Conservation (phyloP, 139 green algal genomes). For the Diplosphaera chodatii region DNA sequence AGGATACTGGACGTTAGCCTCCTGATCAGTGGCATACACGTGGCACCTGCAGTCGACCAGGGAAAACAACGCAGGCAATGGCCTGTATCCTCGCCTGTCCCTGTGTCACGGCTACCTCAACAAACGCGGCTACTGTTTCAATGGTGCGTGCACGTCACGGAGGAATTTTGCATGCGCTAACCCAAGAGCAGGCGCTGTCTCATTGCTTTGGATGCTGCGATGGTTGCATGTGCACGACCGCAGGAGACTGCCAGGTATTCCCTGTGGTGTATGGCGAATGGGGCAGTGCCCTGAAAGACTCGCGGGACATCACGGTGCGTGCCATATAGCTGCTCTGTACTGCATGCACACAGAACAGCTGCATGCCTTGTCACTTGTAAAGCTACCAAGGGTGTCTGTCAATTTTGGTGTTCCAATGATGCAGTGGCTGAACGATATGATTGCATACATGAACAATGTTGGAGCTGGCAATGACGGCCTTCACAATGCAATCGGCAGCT, state of each 20-base stretch:
- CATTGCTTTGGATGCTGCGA: not conserved
- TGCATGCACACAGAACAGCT: too few relatives aligned
- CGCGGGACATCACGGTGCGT: too few relatives aligned
- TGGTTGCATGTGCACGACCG: too few relatives aligned
- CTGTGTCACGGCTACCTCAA: constrained; percentile 31
- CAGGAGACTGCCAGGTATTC: constrained; percentile 28
- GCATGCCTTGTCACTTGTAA: too few relatives aligned
- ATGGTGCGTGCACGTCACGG: not conserved
- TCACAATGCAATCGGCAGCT: not conserved
- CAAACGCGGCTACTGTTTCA: constrained; percentile 29
- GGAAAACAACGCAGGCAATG: not conserved
- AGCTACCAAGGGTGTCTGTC: too few relatives aligned
- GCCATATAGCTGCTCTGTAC: too few relatives aligned
- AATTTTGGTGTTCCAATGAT: too few relatives aligned
- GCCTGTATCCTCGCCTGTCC: constrained; percentile 12
- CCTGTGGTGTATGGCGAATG: constrained; percentile 35
- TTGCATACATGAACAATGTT: not conserved
- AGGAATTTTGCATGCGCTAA: not conserved
- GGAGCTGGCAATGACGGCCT: not conserved
- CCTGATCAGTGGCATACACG: too few relatives aligned
- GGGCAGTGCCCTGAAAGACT: constrained; percentile 21
- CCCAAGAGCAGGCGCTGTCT: too few relatives aligned
- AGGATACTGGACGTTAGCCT: too few relatives aligned
- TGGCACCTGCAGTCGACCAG: not conserved
- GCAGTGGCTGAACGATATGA: not conserved